A percentile compares a stretch with the other conserved stretches of the same genome.
These are phyloP conservation scores for Tarenaya hassleriana DNA, from an alignment of 345 rosid species.

Conservation along the genomic window DNA sequence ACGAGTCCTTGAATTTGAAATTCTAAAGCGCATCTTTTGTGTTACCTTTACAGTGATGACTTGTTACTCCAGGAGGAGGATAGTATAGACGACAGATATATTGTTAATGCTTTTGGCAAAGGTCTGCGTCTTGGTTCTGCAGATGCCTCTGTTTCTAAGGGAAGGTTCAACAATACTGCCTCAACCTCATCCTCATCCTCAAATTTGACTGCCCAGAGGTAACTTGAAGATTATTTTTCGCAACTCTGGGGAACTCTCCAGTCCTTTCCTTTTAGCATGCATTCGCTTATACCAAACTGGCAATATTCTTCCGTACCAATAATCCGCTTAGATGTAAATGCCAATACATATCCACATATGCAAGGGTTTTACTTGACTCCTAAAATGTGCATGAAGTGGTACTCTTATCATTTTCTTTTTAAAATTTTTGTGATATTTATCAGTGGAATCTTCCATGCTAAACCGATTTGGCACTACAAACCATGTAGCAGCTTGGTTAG, in stretches of 20 bases:
- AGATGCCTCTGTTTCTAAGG: slow-evolving; percentile 42
- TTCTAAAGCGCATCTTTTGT: slow-evolving; percentile 14
- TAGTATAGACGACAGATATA: slow-evolving; percentile 45
- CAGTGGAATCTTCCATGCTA: slow-evolving; percentile 5
- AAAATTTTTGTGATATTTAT: slow-evolving; percentile 7
- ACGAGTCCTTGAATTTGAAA: slow-evolving; percentile 4
- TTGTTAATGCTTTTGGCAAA: slow-evolving; percentile 58
- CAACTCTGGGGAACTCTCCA: slow-evolving; percentile 1
- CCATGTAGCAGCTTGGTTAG: slow-evolving; percentile 6
- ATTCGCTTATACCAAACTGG: not conserved
- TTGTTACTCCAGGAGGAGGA: slow-evolving; percentile 92
- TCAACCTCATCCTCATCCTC: slow-evolving; percentile 43
- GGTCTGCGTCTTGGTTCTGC: slow-evolving; percentile 64
- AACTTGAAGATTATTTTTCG: slow-evolving; percentile 13
- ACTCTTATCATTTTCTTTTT: too few relatives aligned
- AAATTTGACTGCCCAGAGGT: slow-evolving; percentile 56
- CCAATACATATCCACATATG: too few relatives aligned
- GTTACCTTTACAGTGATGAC: slow-evolving; percentile 59
- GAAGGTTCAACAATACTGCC: slow-evolving; percentile 41
- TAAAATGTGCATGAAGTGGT: too few relatives aligned
- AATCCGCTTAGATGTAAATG: too few relatives aligned
- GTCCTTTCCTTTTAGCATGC: slow-evolving; percentile 1
- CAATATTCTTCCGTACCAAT: too few relatives aligned
- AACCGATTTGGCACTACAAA: not conserved
- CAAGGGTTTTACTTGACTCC: too few relatives aligned